Evolutionary conservation across 139 green algal genomes (phyloP).

Genomic region (Coelastrella sp.): DNA sequence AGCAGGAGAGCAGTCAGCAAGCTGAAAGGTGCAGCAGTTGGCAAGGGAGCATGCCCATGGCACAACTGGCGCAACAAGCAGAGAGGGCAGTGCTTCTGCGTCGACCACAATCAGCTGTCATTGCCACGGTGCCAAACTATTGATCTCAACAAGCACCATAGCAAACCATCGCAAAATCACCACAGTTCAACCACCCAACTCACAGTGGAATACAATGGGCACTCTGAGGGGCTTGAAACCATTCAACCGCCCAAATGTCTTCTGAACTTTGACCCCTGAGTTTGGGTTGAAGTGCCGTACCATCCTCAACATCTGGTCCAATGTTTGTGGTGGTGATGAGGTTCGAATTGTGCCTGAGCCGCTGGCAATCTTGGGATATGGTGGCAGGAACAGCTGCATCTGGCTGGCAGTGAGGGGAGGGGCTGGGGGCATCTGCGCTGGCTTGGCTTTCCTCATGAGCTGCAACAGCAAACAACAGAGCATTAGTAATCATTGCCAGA

Average conservation of each 20-base stretch:
- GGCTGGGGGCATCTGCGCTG: conserved; percentile 22
- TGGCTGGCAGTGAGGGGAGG: background rate
- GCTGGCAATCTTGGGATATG: too few relatives aligned
- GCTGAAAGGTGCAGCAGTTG: background rate
- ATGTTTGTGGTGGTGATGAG: conserved; percentile 24
- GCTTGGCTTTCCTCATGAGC: conserved; percentile 15
- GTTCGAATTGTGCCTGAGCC: conserved; percentile 7
- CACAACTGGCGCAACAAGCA: background rate
- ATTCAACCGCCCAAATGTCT: conserved; percentile 22
- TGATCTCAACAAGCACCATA: background rate
- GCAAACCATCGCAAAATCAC: background rate
- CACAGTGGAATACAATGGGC: conserved; percentile 42
- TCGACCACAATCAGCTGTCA: background rate
- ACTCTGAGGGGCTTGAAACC: conserved; percentile 43
- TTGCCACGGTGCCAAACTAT: background rate
- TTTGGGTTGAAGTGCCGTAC: conserved; percentile 47
- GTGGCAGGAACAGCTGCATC: too few relatives aligned
- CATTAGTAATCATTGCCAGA: too few relatives aligned
- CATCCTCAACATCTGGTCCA: conserved; percentile 27
- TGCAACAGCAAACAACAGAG: background rate
- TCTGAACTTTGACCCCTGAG: background rate
- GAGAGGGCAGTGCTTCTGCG: background rate
- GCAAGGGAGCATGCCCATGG: background rate
- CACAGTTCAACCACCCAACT: background rate
- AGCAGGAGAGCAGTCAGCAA: background rate